Base-by-base conservation (phyloP, 108 stramenopile species). In the Hondaea fermentalgiana region DNA sequence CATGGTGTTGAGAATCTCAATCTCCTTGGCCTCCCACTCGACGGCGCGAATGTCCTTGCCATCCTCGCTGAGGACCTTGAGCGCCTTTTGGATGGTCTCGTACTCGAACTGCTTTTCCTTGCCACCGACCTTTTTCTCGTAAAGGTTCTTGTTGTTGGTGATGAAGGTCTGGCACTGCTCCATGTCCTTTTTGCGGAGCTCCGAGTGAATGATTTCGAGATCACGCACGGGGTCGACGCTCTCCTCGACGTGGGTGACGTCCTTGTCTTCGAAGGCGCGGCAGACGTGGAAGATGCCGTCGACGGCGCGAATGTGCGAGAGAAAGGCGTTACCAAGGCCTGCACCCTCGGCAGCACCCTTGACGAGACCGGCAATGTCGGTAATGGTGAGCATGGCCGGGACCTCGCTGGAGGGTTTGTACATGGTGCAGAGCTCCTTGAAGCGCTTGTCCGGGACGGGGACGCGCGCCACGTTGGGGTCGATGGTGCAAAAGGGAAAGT, bases 281-380 rank as follows among this genome's bases (percentile, higher is more conserved):
- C 72, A 87, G 90, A 99, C 92, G 91, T 99, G 98, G 95, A 93
- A 98, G 89, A 98, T 97, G 47, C 98, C 98, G 93, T 98, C 98
- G 55, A 98, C 98, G 29, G 98, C 97, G 35, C 97, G 96, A 94
- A 98, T 98, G 92, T 98, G 98, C 88, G 94, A 95, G 57, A 99
- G 95, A 90, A 99, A 99, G 23, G 98, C 99, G 91, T 99, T 99
- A 51, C 99, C 99, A 5, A 99, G 93, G 44, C 99, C 99, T 29
- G 98, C 98, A 58, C 99, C 99, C 92, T 98, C 98, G 47, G 96
- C 94, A 29, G 99, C 99, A 44, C 99, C 99, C 28, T 92, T 91
- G 88, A 99, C 98, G 71, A 99, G 92, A 58, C 99, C 99, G 45
- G 99, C 99, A 94, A 99, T 99, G 93, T 99, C 99, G 5, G 97